A percentile compares a stretch with the other conserved stretches of the same genome.
These are phyloP conservation scores for Phalaenopsis hybrid DNA, from an alignment of 116 monocot genomes.

Conservation along the genomic window DNA sequence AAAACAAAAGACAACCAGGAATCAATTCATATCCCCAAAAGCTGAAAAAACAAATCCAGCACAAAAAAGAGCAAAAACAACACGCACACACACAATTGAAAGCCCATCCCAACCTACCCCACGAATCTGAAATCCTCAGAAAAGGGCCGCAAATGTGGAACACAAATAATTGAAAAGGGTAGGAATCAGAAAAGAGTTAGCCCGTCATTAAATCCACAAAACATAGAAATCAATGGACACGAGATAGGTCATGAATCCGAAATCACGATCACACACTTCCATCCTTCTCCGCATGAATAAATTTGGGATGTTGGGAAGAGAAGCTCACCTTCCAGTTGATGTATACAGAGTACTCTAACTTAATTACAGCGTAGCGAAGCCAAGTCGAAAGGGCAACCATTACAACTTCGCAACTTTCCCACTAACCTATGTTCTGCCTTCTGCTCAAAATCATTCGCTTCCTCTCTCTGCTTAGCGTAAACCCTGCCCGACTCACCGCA, in stretches of 20 bases:
- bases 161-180: background rate
- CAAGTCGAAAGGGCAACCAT: constrained; percentile 78
- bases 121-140: background rate
- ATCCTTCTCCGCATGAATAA: background rate
- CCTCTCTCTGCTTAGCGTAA: background rate
- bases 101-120: background rate
- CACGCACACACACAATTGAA: background rate
- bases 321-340: constrained; percentile 51
- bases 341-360: constrained; percentile 71
- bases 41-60: background rate
- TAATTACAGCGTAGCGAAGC: constrained; percentile 78
- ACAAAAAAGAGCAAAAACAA: background rate
- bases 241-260: background rate
- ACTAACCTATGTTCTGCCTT: background rate
- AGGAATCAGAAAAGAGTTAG: background rate
- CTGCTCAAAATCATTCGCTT: background rate
- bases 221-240: background rate
- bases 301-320: background rate
- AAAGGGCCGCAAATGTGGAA: background rate
- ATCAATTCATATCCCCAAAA: background rate
- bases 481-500: background rate
- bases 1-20: background rate
- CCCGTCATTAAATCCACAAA: background rate
- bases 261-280: background rate
- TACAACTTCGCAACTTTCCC: background rate